Evolutionary conservation across 768 basidiomycete species (phyloP), one percentile per base, ranked within the genome.

Genomic region (Serendipita sp.): DNA sequence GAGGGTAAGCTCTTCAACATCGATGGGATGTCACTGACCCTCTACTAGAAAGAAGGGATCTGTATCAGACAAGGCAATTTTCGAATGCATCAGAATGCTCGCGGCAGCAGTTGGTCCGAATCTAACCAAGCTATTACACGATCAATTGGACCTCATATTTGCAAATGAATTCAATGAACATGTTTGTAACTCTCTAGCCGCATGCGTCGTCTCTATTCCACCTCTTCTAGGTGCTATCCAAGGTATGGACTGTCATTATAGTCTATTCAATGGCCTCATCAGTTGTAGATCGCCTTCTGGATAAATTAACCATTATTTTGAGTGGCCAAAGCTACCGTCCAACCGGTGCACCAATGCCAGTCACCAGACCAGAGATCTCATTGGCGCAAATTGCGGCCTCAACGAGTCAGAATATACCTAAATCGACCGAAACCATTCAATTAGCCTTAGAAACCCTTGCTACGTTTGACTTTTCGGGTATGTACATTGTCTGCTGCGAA

Each of bases 1-100:
- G 89, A 75, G 94, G 94, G 92, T 93, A 70, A 67, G 70, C 13
- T 2, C 0, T n/a, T 31, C 3, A 73, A 68, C 33, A 15, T 23
- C 13, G 23, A 43, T 50, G 46, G 10, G 33, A 10, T 33, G n/a
- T n/a, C 60, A 13, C 62, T 40, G 5, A 50, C 15, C 40, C 0
- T 37, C 29, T 11, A 15, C 31, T 66, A 75, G 75, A 6, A 76
- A 86, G 71, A 95, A 93, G 78, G 93, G 91, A 71, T 89, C 92
- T 1, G 88, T 90, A 2, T 85, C 87, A 15, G 94, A 97, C 73
- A 92, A 92, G 67, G 88, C 94, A 0, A 92, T 98, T 65, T 98
- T 99, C 71, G 91, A 97, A 78, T 98, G 96, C 74, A 82, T 99
- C 65, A 91, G 91, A 43, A 95, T 97, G 92, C 78, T 99, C 46